Percentiles rank a stretch among this genome's conserved stretches.
phyloP scores from a whole-genome alignment of 192 early-diverging fungal species.

The Chytriomyces hyalinus region DNA sequence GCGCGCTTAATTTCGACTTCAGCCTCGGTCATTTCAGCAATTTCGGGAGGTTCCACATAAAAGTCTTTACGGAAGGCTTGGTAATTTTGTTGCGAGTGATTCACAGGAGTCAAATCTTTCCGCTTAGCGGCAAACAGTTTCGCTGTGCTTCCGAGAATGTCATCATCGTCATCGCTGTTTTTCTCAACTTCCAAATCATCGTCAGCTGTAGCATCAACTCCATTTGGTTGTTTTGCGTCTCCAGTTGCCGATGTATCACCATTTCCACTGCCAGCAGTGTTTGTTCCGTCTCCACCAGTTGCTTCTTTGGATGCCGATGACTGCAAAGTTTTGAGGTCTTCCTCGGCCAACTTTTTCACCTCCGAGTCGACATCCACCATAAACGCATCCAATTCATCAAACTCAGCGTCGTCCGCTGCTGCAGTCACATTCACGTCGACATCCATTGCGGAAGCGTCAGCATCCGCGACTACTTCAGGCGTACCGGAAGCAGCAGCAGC shows the following conservation, averaged over 20 bases:
- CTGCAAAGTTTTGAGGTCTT: constrained; percentile 45
- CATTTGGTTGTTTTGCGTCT: constrained; percentile 4
- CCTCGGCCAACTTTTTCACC: constrained; percentile 70
- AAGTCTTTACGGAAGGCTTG: constrained; percentile 91
- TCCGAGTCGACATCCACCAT: constrained; percentile 85
- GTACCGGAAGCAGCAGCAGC: background rate
- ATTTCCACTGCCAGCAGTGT: background rate
- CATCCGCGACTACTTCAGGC: background rate
- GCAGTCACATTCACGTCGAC: constrained; percentile 10
- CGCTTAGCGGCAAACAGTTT: constrained; percentile 79
- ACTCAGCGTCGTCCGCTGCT: constrained; percentile 38
- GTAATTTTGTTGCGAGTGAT: constrained; percentile 85
- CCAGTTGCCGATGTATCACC: constrained; percentile 13
- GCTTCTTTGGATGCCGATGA: background rate
- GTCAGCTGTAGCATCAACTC: background rate
- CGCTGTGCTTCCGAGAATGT: constrained; percentile 66
- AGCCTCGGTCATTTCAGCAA: constrained; percentile 77
- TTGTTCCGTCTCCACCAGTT: background rate
- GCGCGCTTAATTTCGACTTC: constrained; percentile 83
- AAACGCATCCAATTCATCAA: constrained; percentile 72
- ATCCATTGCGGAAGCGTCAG: background rate
- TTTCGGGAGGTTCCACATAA: constrained; percentile 93
- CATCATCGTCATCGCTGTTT: constrained; percentile 37
- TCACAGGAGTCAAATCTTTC: constrained; percentile 87
- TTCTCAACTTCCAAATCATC: constrained; percentile 41